A percentile compares a stretch with the other conserved stretches of the same genome.
These are phyloP conservation scores for Umbellularia californica DNA, from an alignment of 164 flowering plant genomes.

Conservation along the genomic window DNA sequence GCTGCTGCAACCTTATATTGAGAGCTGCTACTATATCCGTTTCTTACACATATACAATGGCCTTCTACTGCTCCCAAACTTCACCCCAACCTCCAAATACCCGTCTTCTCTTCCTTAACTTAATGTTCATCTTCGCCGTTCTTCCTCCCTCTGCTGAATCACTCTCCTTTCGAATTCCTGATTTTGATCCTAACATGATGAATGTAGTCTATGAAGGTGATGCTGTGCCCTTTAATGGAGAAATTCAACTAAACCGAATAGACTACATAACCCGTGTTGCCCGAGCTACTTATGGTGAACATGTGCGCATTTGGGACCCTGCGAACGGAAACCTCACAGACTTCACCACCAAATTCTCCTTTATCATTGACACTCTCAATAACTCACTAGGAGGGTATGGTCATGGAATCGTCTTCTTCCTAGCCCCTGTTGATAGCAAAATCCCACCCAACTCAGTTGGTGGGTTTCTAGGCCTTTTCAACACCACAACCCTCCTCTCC, in stretches of 20 bases:
- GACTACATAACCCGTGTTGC: conserved; percentile 8
- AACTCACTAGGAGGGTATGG: conserved; percentile 1
- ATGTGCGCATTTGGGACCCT: conserved; percentile 28
- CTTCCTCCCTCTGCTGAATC: background rate
- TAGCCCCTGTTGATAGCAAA: conserved; percentile 22
- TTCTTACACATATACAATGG: background rate
- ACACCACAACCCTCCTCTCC: conserved; percentile 7
- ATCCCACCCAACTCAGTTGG: conserved; percentile 35
- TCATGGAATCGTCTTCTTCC: conserved; percentile 34
- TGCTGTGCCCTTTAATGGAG: background rate
- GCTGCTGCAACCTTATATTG: too few relatives aligned
- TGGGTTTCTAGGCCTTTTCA: conserved; percentile 38
- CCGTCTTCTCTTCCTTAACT: background rate
- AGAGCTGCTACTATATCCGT: too few relatives aligned
- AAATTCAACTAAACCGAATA: conserved; percentile 3
- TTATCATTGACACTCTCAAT: conserved; percentile 3
- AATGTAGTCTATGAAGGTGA: conserved; percentile 5
- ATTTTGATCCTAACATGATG: background rate
- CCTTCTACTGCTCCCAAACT: background rate
- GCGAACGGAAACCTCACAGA: conserved; percentile 25
- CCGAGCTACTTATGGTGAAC: conserved; percentile 1
- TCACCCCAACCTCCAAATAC: background rate
- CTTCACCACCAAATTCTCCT: conserved; percentile 46
- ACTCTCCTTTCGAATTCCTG: background rate
- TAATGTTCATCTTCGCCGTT: background rate